phyloP scores from a whole-genome alignment of 1,284 basidiomycete species.

The Microbotryum scabiosae region DNA sequence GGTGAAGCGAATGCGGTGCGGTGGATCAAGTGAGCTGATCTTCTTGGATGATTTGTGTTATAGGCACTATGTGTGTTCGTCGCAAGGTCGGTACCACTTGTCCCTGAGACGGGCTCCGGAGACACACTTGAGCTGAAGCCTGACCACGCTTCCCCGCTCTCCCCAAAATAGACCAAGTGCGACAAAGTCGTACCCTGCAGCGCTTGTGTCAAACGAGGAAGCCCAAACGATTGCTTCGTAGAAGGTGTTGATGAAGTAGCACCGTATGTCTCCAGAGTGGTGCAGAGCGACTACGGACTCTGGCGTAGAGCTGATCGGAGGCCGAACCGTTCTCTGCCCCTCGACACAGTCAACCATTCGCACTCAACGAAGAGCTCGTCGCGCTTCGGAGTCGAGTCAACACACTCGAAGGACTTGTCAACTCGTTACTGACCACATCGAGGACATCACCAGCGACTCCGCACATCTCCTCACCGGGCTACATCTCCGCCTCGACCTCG shows the following conservation, averaged over 20 bases:
- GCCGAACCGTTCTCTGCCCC: neutral
- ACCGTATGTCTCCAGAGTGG: neutral
- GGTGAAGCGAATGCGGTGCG: too few species aligned
- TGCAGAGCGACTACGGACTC: neutral
- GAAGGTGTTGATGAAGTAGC: neutral
- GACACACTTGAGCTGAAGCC: too few species aligned
- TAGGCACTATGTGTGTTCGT: neutral
- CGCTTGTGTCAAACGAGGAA: neutral
- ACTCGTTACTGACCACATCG: neutral
- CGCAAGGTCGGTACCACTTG: neutral
- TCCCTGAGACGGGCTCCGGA: too few species aligned
- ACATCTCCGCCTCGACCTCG: too few species aligned
- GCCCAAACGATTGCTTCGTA: neutral
- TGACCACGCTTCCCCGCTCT: too few species aligned
- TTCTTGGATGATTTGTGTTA: too few species aligned
- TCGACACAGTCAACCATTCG: neutral
- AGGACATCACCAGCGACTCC: neutral
- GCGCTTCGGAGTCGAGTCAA: neutral
- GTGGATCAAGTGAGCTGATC: too few species aligned
- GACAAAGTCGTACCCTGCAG: slow-evolving; percentile 3
- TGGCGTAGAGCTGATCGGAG: too few species aligned
- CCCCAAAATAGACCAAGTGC: neutral
- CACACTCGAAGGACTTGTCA: neutral
- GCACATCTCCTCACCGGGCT: neutral
- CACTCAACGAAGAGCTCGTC: slow-evolving; percentile 3